Evolutionary conservation across 345 rosid genomes (phyloP), one percentile per base, ranked within the genome.

Genomic region (Ceriops zippeliana): DNA sequence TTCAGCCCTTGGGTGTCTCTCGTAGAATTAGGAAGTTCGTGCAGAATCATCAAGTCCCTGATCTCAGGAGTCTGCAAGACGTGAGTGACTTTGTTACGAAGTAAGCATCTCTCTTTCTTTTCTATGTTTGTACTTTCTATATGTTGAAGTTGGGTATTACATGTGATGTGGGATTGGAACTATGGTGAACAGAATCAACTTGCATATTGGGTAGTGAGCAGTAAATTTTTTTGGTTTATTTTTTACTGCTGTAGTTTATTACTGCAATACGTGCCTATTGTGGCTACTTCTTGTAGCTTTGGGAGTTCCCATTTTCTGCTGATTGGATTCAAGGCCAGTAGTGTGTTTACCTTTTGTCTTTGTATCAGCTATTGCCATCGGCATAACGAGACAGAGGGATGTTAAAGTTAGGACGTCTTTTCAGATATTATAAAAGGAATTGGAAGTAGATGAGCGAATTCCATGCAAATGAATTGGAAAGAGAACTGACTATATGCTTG

Each of bases 31-130:
- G 91, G 77, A 96, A 87, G 62, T 89, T 90, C 70, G 97, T 92
- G 74, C 95, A 89, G 77, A 92, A 83, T 72, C 99, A 87, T 73
- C 85, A 89, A 77, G 95, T 87, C 60, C 97, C 89, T 15, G 88
- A 96, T 84, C 89, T 96, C 59, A 84, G 98, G 75, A 86, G 84
- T 75, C 84, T 90, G 51, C 95, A 83, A 78, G 99, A 92, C 58
- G 96, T 92, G 72, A 92, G 99, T 72, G 97, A 89, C 76, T 92
- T 86, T 76, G 81, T 96, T 66, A 90, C 96, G 7, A 90, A 83
- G 99, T 95, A 86, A 87, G 92, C 58, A 63, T 66, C 32, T 34
- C 49, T 31, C 2, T 71, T 34, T 19, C 5, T 16, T 30, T 67
- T 8, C 30, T 22, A 15, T 15, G 16, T 38, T 38, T 38, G 13